Evolutionary conservation across 108 stramenopile species (phyloP), one percentile per base, ranked within the genome.

Genomic region (Fragilaria crotonensis): DNA sequence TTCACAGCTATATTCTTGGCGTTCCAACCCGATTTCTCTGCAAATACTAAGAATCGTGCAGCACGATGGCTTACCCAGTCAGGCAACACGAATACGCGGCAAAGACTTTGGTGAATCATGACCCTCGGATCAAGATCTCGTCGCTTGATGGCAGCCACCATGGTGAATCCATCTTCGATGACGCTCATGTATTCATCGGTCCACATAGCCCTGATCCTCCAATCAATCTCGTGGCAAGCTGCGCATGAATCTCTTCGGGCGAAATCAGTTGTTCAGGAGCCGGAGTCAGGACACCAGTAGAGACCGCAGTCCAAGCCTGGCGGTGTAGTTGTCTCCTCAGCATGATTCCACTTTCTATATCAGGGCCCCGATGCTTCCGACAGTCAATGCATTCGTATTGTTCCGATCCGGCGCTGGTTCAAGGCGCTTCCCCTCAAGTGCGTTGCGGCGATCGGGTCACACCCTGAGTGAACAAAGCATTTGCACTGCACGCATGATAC

Each of bases 131-230:
- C 53, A 25, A 75, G 33, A 26, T 71, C 62, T 26, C 68, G 75
- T 11, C 36, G 36, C 36, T 41, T 41, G 7, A 41, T 41, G 14
- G 36, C 36, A 7, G 36, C 14, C 7, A 41, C 14, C 36, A 41
- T 41, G 11, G 36, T 41, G 11, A 77, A 56, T 20, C 69, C 81
- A 36, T 78, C 78, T 46, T 72, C 11, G 5, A 83, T 61, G 17
- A 83, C 68, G 27, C 48, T 60, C 18, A 63, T 36, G 54, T 83
- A 83, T 30, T 79, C 77, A 47, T 77, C 69, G 30, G 72, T 54
- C 75, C 78, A 83, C 59, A 78, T 59, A 30, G 76, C 72, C n/a
- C 72, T 62, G 14, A 73, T 74, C 47, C 60, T 67, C 81, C 78
- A 83, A 32, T 76, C 78, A 25, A 78, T 61, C 48, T 70, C 59